phyloP scores from a whole-genome alignment of 2,329 filamentous ascomycete species.

The Xylariaceae sp. region DNA sequence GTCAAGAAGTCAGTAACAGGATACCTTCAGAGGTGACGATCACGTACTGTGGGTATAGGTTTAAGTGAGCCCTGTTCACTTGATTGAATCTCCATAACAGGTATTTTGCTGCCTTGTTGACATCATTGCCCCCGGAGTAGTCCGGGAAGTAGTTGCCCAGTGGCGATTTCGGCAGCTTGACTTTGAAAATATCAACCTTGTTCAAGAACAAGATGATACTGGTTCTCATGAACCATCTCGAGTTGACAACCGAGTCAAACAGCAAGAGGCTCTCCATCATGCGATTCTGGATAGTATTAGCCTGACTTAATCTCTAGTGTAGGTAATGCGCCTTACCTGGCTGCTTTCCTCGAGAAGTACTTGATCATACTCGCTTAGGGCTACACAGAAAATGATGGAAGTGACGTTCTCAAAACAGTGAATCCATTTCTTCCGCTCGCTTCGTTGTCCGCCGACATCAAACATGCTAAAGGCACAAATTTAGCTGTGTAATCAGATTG shows the following conservation, averaged over 20 bases:
- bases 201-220: constrained; percentile 99
- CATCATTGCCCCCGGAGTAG: constrained; percentile 96
- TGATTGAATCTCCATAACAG: constrained; percentile 98
- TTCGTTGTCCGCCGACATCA: constrained; percentile 95
- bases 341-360: constrained; percentile 96
- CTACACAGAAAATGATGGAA: constrained; percentile 99
- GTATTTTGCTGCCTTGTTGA: constrained; percentile 98
- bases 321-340: constrained; percentile 67
- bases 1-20: constrained; percentile 31
- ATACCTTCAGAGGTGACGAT: neutral
- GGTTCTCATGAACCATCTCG: constrained; percentile 98
- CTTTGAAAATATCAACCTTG: constrained; percentile 98
- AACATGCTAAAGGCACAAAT: constrained; percentile 78
- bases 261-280: constrained; percentile 99
- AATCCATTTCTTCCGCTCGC: constrained; percentile 99
- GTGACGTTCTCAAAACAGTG: constrained; percentile 99
- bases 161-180: constrained; percentile 88
- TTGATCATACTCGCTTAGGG: constrained; percentile 97
- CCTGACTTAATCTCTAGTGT: neutral
- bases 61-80: constrained; percentile 94
- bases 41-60: constrained; percentile 95
- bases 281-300: constrained; percentile 72
- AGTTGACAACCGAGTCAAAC: constrained; percentile 98
- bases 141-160: constrained; percentile 96
- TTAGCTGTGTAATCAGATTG: constrained; percentile 6